These are phyloP conservation scores for Candida takata DNA, from an alignment of 805 yeast genomes.

Conservation along the genomic window DNA sequence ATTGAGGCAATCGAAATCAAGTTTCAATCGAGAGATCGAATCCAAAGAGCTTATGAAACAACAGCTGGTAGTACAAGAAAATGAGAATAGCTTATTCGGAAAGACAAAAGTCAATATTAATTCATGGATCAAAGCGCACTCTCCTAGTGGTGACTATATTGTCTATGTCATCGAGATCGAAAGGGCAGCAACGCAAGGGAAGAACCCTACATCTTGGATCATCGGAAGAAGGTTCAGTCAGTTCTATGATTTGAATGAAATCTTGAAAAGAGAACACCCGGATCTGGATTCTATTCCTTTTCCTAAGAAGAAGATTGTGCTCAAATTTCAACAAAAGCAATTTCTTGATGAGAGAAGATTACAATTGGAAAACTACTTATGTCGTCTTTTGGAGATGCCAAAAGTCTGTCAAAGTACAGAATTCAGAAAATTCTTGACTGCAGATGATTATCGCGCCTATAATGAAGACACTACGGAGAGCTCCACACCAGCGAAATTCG, in stretches of 20 bases:
- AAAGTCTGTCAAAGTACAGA: conserved; percentile 67
- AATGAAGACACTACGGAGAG: conserved; percentile 1
- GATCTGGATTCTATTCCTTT: conserved; percentile 46
- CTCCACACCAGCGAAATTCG: conserved; percentile 5
- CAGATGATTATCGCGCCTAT: conserved; percentile 15
- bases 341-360: conserved; percentile 57
- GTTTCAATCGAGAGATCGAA: conserved; percentile 66
- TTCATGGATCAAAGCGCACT: conserved; percentile 43
- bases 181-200: conserved; percentile 37
- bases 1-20: conserved; percentile 56
- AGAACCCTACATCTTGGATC: conserved; percentile 71
- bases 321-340: conserved; percentile 60
- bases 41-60: conserved; percentile 69
- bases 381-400: conserved; percentile 48
- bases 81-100: conserved; percentile 68
- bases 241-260: conserved; percentile 63
- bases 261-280: conserved; percentile 47
- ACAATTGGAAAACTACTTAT: conserved; percentile 57
- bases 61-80: conserved; percentile 77
- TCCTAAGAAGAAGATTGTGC: conserved; percentile 53
- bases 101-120: conserved; percentile 48
- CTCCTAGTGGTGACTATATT: conserved; percentile 52
- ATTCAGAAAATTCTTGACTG: conserved; percentile 69
- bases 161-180: conserved; percentile 75
- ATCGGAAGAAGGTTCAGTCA: conserved; percentile 88